Evolutionary conservation across 1,139 yeast species (phyloP).

Genomic region (Kurtzmaniella quercitrusa): DNA sequence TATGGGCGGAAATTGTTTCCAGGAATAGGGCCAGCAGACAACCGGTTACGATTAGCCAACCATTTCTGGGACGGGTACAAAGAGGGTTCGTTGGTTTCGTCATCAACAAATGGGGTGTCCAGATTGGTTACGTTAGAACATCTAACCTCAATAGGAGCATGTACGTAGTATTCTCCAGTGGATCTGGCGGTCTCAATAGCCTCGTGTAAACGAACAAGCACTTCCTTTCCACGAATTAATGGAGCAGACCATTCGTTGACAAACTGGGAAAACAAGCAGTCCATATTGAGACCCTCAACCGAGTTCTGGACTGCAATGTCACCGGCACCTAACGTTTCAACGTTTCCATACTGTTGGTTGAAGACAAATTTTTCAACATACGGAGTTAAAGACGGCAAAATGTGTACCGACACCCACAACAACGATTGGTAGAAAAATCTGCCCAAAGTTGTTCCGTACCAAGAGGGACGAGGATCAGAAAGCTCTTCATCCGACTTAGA

Average conservation of each 20-base stretch:
- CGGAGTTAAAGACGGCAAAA: slow-evolving; percentile 77
- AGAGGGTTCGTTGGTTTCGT: slow-evolving; percentile 41
- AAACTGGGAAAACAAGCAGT: slow-evolving; percentile 88
- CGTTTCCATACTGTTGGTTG: slow-evolving; percentile 73
- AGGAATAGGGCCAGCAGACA: slow-evolving; percentile 66
- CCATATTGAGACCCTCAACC: slow-evolving; percentile 90
- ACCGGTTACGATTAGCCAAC: slow-evolving; percentile 32
- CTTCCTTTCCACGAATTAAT: slow-evolving; percentile 67
- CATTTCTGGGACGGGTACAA: slow-evolving; percentile 39
- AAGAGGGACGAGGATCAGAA: slow-evolving; percentile 66
- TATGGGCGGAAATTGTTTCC: slow-evolving; percentile 82
- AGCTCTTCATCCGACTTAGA: slow-evolving; percentile 60
- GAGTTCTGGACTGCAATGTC: slow-evolving; percentile 72
- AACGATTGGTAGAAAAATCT: slow-evolving; percentile 74
- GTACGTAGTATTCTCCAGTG: slow-evolving; percentile 68
- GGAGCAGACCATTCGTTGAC: slow-evolving; percentile 98
- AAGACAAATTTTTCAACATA: slow-evolving; percentile 80
- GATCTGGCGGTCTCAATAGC: slow-evolving; percentile 60
- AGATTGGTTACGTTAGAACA: slow-evolving; percentile 78
- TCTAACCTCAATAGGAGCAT: slow-evolving; percentile 93
- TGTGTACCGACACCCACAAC: slow-evolving; percentile 72
- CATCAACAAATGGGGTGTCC: slow-evolving; percentile 35
- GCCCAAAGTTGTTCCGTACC: slow-evolving; percentile 83
- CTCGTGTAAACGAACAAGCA: slow-evolving; percentile 58
- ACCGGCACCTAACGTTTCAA: slow-evolving; percentile 65